A percentile compares a stretch with the other conserved stretches of the same genome.
phyloP scores from a whole-genome alignment of 1,139 yeast species.

The Zhuliangozyma blackwelliae region DNA sequence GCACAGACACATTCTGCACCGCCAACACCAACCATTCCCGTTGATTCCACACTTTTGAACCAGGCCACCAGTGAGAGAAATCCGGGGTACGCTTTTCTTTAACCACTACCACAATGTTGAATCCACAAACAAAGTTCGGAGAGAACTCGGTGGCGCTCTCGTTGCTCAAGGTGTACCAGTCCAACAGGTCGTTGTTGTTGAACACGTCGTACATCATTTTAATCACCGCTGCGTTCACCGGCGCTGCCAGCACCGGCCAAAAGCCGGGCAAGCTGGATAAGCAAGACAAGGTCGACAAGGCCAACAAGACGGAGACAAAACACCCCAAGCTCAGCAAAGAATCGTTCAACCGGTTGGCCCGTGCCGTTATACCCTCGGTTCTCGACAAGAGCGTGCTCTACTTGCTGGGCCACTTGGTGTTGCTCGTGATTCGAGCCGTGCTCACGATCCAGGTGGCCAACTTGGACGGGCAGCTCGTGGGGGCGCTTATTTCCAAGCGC shows the following conservation, averaged over 20 bases:
- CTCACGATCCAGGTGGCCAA: slow-evolving; percentile 81
- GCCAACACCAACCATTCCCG: too few relatives aligned
- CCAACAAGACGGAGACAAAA: slow-evolving; percentile 15
- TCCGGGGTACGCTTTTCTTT: too few relatives aligned
- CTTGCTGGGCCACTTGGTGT: slow-evolving; percentile 53
- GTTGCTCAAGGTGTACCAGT: slow-evolving; percentile 35
- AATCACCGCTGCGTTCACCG: slow-evolving; percentile 43
- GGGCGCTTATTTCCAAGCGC: slow-evolving; percentile 70
- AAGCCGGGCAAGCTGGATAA: slow-evolving; percentile 1
- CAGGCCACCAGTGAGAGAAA: too few relatives aligned
- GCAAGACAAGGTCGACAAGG: slow-evolving; percentile 6
- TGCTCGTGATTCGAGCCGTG: slow-evolving; percentile 66
- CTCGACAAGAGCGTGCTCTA: slow-evolving; percentile 32
- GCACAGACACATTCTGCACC: too few relatives aligned
- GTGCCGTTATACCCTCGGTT: slow-evolving; percentile 37
- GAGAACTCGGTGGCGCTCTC: slow-evolving; percentile 20
- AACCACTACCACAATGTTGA: too few relatives aligned
- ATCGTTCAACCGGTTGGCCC: slow-evolving; percentile 28
- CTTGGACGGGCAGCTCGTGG: slow-evolving; percentile 81
- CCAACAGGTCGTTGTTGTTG: slow-evolving; percentile 45
- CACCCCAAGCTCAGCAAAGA: slow-evolving; percentile 30
- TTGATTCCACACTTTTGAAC: too few relatives aligned
- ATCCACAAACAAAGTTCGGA: slow-evolving; percentile 3
- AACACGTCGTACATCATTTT: slow-evolving; percentile 47
- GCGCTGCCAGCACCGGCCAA: slow-evolving; percentile 33